These are phyloP conservation scores for Raddia guianensis DNA, from an alignment of 176 grass and related monocot genomes.

Conservation along the genomic window DNA sequence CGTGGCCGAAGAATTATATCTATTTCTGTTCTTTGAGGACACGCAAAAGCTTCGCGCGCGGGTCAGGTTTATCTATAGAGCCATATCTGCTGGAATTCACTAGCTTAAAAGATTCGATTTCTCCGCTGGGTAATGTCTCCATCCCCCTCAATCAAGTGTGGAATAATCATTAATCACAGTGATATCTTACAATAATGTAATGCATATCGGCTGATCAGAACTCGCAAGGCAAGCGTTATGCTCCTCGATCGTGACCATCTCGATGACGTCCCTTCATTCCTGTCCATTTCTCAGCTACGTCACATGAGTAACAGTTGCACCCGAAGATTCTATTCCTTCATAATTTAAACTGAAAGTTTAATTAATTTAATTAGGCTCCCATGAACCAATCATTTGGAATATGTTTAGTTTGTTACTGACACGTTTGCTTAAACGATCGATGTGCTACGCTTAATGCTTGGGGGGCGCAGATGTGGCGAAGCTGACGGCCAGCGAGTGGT, in stretches of 20 bases:
- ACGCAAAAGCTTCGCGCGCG: too few species aligned
- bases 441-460: not conserved
- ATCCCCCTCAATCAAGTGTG: not conserved
- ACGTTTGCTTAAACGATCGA: not conserved
- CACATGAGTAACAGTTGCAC: conserved; percentile 57
- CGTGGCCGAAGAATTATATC: not conserved
- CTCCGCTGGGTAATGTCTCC: conserved; percentile 21
- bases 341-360: not conserved
- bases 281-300: conserved; percentile 48
- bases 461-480: conserved; percentile 61
- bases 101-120: not conserved
- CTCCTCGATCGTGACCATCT: conserved; percentile 44
- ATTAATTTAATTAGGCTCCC: too few species aligned
- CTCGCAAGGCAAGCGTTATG: conserved; percentile 18
- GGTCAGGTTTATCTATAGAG: not conserved
- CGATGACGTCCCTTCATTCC: conserved; percentile 31
- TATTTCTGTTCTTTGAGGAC: too few species aligned
- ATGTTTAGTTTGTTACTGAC: not conserved
- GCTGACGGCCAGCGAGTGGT: conserved; percentile 82
- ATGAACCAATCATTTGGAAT: not conserved
- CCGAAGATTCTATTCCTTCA: conserved; percentile 30
- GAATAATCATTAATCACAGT: conserved; percentile 30
- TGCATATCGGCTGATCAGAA: conserved; percentile 23
- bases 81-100: not conserved
- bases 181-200: conserved; percentile 32